Conservation (phyloP, 345 rosid species). For the Populus alba region DNA sequence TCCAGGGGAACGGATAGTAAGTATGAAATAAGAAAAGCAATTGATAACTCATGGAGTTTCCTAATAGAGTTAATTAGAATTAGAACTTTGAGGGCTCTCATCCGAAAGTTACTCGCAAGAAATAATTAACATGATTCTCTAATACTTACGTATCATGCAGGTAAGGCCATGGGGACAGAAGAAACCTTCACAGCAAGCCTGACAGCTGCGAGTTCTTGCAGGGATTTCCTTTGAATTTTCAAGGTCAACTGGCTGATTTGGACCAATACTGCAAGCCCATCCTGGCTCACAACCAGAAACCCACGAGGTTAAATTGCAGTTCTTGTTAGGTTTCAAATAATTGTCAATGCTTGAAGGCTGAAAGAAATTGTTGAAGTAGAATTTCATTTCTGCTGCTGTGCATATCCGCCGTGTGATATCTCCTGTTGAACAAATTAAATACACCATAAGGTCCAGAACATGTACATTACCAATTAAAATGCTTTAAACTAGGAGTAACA, state of each 20-base stretch:
- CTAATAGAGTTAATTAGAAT: background rate
- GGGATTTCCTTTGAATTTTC: constrained; percentile 56
- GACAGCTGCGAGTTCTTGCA: constrained; percentile 53
- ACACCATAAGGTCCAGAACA: background rate
- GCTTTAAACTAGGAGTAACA: background rate
- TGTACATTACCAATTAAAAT: too few species aligned
- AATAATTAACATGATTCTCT: constrained; percentile 8
- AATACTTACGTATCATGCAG: constrained; percentile 88
- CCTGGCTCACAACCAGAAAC: constrained; percentile 94
- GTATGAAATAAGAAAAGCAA: background rate
- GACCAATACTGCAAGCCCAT: constrained; percentile 75
- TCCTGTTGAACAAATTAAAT: constrained; percentile 42
- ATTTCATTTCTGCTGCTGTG: constrained; percentile 74
- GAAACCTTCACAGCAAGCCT: constrained; percentile 87
- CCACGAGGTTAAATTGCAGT: constrained; percentile 87
- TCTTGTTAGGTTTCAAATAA: constrained; percentile 57
- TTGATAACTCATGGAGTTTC: background rate
- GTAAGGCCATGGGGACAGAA: constrained; percentile 91
- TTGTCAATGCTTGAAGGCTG: constrained; percentile 27
- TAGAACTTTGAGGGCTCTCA: background rate
- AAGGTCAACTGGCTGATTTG: constrained; percentile 44
- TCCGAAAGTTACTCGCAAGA: background rate
- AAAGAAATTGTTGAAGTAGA: constrained; percentile 59
- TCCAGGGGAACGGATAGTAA: background rate
- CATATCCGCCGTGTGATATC: constrained; percentile 51